Conservation (phyloP, 2,329 filamentous ascomycete genomes). For the Pseudohalonectria lignicola region DNA sequence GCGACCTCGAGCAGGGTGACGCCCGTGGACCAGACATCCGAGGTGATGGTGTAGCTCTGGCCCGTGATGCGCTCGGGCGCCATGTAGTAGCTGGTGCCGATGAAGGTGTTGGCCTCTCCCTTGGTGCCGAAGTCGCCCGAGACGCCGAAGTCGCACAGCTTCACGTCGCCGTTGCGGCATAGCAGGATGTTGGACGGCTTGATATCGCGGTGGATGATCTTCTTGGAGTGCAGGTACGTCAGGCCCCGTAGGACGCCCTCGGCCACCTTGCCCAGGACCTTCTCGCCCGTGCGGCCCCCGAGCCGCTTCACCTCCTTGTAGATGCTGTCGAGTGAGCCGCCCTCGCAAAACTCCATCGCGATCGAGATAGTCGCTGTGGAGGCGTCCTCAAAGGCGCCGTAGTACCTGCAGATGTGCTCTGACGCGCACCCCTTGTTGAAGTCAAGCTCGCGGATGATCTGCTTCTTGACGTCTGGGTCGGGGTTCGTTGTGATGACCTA, state of each 20-base stretch:
- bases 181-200: conserved; percentile 96
- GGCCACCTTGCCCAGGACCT: conserved; percentile 91
- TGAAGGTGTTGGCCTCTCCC: conserved; percentile 97
- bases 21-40: conserved; percentile 95
- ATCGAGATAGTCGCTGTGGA: conserved; percentile 96
- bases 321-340: conserved; percentile 89
- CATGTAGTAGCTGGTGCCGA: conserved; percentile 99
- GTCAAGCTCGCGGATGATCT: conserved; percentile 89
- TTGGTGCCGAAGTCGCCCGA: conserved; percentile 97
- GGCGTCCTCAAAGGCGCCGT: conserved; percentile 91
- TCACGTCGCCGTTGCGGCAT: conserved; percentile 85
- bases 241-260: conserved; percentile 89
- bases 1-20: conserved; percentile 98
- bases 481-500: conserved; percentile 97
- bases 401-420: conserved; percentile 94
- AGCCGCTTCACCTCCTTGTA: conserved; percentile 96
- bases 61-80: conserved; percentile 95
- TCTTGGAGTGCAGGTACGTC: conserved; percentile 88
- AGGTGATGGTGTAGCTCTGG: conserved; percentile 96
- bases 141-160: conserved; percentile 96
- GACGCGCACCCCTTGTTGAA: conserved; percentile 98
- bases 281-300: conserved; percentile 89
- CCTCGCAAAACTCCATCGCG: conserved; percentile 98
- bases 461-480: conserved; percentile 95
- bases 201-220: conserved; percentile 98